These are phyloP conservation scores for Neofusicoccum laricinum DNA, from an alignment of 2,329 filamentous ascomycete genomes.

Conservation along the genomic window DNA sequence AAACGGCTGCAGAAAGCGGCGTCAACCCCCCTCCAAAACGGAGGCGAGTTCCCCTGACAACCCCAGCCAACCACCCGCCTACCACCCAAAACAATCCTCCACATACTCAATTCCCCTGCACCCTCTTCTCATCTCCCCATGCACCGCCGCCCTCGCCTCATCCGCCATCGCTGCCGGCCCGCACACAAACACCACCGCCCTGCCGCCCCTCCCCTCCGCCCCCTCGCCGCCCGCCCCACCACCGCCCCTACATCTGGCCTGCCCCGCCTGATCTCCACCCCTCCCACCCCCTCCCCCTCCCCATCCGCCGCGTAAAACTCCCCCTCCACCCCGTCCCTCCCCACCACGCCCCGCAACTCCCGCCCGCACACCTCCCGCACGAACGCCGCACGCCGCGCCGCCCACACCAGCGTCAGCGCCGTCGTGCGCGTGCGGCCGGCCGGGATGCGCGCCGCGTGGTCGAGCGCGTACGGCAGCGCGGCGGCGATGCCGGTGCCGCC, in stretches of 20 bases:
- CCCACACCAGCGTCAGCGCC: constrained; percentile 32
- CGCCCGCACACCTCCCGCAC: constrained; percentile 23
- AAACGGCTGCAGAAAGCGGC: no score
- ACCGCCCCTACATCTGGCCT: constrained; percentile 38
- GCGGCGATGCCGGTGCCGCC: constrained; percentile 37
- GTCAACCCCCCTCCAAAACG: no score
- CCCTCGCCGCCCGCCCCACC: constrained; percentile 34
- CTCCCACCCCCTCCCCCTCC: not conserved
- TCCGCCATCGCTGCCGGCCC: constrained; percentile 47
- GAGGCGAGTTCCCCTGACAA: no score
- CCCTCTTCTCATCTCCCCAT: constrained; percentile 33
- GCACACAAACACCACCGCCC: constrained; percentile 43
- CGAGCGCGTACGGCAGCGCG: constrained; percentile 29
- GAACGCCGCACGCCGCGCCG: constrained; percentile 31
- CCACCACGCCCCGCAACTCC: constrained; percentile 23
- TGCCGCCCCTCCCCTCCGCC: constrained; percentile 25
- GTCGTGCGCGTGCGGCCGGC: constrained; percentile 21
- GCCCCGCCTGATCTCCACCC: constrained; percentile 29
- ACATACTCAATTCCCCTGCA: constrained; percentile 41
- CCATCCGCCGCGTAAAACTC: not conserved
- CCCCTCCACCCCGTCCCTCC: constrained; percentile 26
- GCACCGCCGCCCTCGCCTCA: constrained; percentile 41
- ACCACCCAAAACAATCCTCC: constrained; percentile 50
- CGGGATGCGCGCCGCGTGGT: constrained; percentile 7
- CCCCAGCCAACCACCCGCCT: constrained; percentile 31